phyloP scores from a whole-genome alignment of 148 eudicot genomes.

The Chenopodium berlandieri region DNA sequence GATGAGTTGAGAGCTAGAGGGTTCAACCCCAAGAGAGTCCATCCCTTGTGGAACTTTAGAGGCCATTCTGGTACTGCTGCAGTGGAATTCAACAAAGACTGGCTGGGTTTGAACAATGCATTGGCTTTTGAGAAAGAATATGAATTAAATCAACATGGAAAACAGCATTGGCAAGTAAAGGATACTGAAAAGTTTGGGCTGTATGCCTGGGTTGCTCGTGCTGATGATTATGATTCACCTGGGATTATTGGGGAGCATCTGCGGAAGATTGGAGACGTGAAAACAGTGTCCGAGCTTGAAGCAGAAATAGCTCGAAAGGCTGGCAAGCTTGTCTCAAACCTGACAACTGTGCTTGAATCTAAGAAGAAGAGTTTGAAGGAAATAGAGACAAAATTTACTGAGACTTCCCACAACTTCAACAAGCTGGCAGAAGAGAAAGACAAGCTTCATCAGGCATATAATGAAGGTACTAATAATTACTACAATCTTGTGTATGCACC shows the following conservation, averaged over 20 bases:
- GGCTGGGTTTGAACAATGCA: constrained; percentile 82
- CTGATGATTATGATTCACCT: constrained; percentile 72
- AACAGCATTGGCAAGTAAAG: constrained; percentile 64
- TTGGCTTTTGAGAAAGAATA: constrained; percentile 85
- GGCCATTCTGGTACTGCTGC: constrained; percentile 88
- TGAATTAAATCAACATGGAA: constrained; percentile 77
- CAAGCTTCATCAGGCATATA: constrained; percentile 71
- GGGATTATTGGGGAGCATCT: constrained; percentile 78
- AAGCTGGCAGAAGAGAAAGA: constrained; percentile 72
- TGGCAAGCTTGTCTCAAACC: constrained; percentile 61
- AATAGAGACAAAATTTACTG: constrained; percentile 48
- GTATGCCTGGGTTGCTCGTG: constrained; percentile 98
- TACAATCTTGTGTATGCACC: not conserved
- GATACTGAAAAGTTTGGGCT: constrained; percentile 50
- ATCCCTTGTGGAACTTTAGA: constrained; percentile 75
- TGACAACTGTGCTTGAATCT: constrained; percentile 62
- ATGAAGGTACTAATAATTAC: constrained; percentile 50
- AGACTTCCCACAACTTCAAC: constrained; percentile 48
- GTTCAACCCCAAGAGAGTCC: constrained; percentile 77
- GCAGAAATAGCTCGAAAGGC: constrained; percentile 67
- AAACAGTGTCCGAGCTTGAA: constrained; percentile 67
- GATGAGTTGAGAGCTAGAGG: constrained; percentile 72
- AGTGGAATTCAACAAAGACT: constrained; percentile 84
- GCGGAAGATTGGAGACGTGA: constrained; percentile 78
- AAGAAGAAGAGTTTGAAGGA: constrained; percentile 61